Conservation (phyloP, 768 basidiomycete genomes). For the Amanita polypyramis region DNA sequence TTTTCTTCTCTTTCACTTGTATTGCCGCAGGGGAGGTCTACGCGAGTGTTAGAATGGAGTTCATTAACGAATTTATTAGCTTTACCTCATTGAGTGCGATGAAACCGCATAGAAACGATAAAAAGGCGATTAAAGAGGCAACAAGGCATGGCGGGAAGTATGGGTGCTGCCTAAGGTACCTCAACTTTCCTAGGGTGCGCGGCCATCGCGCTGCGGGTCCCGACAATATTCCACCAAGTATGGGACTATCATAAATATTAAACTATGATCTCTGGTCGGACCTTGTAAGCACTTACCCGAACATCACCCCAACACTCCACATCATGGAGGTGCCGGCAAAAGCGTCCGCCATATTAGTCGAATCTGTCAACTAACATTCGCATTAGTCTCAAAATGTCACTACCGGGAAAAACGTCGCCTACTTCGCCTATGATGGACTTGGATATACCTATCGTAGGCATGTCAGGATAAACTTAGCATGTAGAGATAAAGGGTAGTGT, state of each 20-base stretch:
- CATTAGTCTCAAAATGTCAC: constrained; percentile 19
- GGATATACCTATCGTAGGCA: too few relatives aligned
- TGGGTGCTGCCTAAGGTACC: constrained; percentile 20
- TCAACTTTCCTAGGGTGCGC: constrained; percentile 13
- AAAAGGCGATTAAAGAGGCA: constrained; percentile 15
- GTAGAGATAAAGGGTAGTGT: too few relatives aligned
- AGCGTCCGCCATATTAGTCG: constrained; percentile 28
- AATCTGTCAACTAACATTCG: constrained; percentile 24
- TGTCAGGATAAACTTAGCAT: too few relatives aligned
- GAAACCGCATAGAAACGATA: constrained; percentile 14
- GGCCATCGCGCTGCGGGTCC: constrained; percentile 20
- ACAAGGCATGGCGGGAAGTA: constrained; percentile 27
- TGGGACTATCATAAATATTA: constrained; percentile 11
- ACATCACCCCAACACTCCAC: constrained; percentile 23
- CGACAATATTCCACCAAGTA: constrained; percentile 23
- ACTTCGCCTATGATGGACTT: not conserved
- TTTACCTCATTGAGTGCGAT: constrained; percentile 20
- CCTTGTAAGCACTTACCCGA: constrained; percentile 16
- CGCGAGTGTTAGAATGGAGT: too few relatives aligned
- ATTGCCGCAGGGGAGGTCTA: too few relatives aligned
- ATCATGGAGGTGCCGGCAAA: constrained; percentile 23
- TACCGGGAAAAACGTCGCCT: not conserved
- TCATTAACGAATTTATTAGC: not conserved
- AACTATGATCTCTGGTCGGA: not conserved
- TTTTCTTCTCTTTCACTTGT: too few relatives aligned